phyloP scores from a whole-genome alignment of 208 protist genomes.

The Trypanosoma avium region DNA sequence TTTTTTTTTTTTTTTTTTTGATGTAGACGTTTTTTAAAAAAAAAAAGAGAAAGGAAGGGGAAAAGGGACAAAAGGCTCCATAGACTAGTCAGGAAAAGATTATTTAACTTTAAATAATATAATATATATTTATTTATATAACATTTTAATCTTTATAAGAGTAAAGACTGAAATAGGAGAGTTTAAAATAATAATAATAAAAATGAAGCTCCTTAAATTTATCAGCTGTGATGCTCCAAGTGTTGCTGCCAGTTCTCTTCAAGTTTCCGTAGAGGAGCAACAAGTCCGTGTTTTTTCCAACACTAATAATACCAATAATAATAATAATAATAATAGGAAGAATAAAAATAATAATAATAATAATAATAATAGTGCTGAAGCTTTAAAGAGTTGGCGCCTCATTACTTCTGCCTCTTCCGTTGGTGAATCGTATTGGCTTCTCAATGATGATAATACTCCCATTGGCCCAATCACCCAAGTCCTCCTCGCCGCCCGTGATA shows the following conservation, averaged over 20 bases:
- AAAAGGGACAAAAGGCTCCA: too few species aligned
- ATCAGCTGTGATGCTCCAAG: slow-evolving; percentile 72
- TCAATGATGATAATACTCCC: slow-evolving; percentile 60
- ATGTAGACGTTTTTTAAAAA: too few species aligned
- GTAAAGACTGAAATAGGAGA: background rate
- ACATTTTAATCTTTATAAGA: too few species aligned
- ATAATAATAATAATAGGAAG: background rate
- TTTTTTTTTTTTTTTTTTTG: too few species aligned
- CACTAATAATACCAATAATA: background rate
- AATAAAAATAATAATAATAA: background rate
- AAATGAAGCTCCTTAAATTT: slow-evolving; percentile 82
- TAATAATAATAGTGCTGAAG: background rate
- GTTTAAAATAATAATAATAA: background rate
- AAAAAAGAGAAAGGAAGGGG: too few species aligned
- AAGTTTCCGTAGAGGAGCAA: slow-evolving; percentile 13
- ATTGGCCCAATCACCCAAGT: slow-evolving; percentile 61
- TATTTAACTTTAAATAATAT: too few species aligned
- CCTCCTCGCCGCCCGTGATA: slow-evolving; percentile 37
- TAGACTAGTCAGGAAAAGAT: too few species aligned
- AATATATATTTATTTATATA: too few species aligned
- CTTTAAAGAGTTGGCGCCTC: slow-evolving; percentile 18
- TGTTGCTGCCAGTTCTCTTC: slow-evolving; percentile 37
- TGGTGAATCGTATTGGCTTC: slow-evolving; percentile 61
- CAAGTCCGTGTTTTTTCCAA: slow-evolving; percentile 7
- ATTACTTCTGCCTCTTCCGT: slow-evolving; percentile 14